Conservation (phyloP, 2,329 filamentous ascomycete genomes). For the Aschersonia sp. region DNA sequence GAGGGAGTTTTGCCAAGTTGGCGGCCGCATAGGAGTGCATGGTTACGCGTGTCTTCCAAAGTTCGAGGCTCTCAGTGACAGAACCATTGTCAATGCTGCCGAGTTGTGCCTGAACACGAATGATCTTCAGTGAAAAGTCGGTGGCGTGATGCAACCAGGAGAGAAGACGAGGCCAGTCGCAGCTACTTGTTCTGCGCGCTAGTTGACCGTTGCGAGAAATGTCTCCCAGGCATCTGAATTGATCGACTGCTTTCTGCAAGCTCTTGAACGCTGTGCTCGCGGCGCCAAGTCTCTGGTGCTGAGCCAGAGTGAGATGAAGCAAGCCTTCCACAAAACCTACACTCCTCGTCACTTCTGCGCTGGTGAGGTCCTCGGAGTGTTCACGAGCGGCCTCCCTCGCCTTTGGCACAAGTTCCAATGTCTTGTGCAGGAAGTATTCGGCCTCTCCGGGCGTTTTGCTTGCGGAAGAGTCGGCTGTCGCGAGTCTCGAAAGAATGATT, state of each 20-base stretch:
- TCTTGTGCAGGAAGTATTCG: conserved; percentile 66
- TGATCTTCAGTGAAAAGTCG: conserved; percentile 42
- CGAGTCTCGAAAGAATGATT: conserved; percentile 48
- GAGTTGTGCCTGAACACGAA: conserved; percentile 53
- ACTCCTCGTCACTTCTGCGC: conserved; percentile 64
- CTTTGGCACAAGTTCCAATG: conserved; percentile 57
- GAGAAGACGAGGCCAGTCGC: conserved; percentile 14
- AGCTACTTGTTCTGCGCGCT: conserved; percentile 4
- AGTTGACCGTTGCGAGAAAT: conserved; percentile 11
- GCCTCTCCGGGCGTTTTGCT: conserved; percentile 19
- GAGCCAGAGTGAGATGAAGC: conserved; percentile 47
- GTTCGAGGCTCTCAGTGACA: conserved; percentile 29
- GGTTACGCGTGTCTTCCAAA: conserved; percentile 34
- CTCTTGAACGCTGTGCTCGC: conserved; percentile 20
- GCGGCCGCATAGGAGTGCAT: conserved; percentile 25
- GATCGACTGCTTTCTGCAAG: conserved; percentile 22
- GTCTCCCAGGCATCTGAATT: conserved; percentile 21
- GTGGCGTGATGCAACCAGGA: conserved; percentile 60
- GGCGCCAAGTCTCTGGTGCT: conserved; percentile 36
- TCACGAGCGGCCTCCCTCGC: conserved; percentile 53
- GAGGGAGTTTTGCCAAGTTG: conserved; percentile 33
- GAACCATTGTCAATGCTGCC: conserved; percentile 33
- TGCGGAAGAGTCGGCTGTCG: conserved; percentile 20
- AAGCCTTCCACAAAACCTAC: conserved; percentile 79
- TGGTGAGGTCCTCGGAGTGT: conserved; percentile 74